These are phyloP conservation scores for Wickerhamiella slavikovae DNA, from an alignment of 805 yeast species.

Conservation along the genomic window DNA sequence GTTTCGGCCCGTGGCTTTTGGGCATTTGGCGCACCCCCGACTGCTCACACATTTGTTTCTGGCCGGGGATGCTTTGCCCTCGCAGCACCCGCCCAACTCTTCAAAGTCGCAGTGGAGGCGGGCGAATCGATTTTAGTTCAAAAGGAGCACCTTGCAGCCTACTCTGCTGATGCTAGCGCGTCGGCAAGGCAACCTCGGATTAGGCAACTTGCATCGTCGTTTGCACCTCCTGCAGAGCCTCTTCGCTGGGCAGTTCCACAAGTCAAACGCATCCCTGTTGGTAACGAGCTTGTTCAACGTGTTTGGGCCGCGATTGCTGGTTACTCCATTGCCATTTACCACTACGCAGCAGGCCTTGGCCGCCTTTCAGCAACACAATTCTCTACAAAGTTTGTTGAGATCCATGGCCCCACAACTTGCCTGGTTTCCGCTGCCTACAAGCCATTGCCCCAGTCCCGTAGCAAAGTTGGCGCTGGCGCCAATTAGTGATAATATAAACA, in stretches of 20 bases:
- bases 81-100: slow-evolving; percentile 22
- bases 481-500: too few relatives aligned
- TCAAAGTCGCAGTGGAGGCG: slow-evolving; percentile 19
- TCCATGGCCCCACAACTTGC: slow-evolving; percentile 11
- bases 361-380: too few relatives aligned
- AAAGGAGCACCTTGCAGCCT: slow-evolving; percentile 24
- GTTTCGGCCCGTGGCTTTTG: slow-evolving; percentile 12
- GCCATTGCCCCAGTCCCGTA: too few relatives aligned
- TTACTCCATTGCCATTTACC: too few relatives aligned
- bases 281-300: neutral
- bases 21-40: slow-evolving; percentile 11
- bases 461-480: too few relatives aligned
- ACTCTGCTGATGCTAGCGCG: slow-evolving; percentile 13
- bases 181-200: slow-evolving; percentile 3
- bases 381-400: too few relatives aligned
- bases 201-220: slow-evolving; percentile 2
- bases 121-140: slow-evolving; percentile 23
- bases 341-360: neutral
- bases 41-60: slow-evolving; percentile 17
- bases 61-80: slow-evolving; percentile 29
- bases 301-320: neutral
- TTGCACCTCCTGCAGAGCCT: neutral
- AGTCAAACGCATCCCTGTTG: neutral
- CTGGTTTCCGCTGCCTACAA: slow-evolving; percentile 7
- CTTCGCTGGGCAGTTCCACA: neutral